Percentiles rank a stretch among this genome's conserved stretches.
These are phyloP conservation scores for Capsicum pubescens DNA, from an alignment of 257 asterid species.

Conservation along the genomic window DNA sequence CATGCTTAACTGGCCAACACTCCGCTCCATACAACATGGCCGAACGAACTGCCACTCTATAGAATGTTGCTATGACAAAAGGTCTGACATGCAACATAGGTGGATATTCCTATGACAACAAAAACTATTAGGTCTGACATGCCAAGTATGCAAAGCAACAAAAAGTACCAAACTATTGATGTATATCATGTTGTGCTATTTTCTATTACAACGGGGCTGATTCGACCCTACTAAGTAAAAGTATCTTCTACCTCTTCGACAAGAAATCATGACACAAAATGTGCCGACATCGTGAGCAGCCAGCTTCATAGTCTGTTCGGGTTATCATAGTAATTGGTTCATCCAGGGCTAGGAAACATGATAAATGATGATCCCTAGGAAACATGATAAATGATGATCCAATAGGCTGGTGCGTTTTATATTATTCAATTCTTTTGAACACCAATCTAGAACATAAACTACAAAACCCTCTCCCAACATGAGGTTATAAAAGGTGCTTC, in stretches of 20 bases:
- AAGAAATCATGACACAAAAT: neutral
- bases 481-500: neutral
- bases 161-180: neutral
- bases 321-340: neutral
- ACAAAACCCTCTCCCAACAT: neutral
- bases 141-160: slow-evolving; percentile 2
- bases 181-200: neutral
- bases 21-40: too few relatives aligned
- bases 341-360: neutral
- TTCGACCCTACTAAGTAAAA: neutral
- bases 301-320: neutral
- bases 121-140: neutral
- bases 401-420: neutral
- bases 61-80: too few relatives aligned
- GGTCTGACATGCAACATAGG: too few relatives aligned
- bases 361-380: neutral
- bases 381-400: neutral
- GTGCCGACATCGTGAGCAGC: neutral
- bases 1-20: too few relatives aligned
- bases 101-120: neutral
- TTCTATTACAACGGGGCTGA: neutral
- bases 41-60: too few relatives aligned
- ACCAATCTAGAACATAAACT: neutral
- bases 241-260: neutral
- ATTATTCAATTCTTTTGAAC: neutral